A percentile compares a stretch with the other conserved stretches of the same genome.
Conservation (phyloP, 2,329 filamentous ascomycete genomes). For the Colletotrichum truncatum region DNA sequence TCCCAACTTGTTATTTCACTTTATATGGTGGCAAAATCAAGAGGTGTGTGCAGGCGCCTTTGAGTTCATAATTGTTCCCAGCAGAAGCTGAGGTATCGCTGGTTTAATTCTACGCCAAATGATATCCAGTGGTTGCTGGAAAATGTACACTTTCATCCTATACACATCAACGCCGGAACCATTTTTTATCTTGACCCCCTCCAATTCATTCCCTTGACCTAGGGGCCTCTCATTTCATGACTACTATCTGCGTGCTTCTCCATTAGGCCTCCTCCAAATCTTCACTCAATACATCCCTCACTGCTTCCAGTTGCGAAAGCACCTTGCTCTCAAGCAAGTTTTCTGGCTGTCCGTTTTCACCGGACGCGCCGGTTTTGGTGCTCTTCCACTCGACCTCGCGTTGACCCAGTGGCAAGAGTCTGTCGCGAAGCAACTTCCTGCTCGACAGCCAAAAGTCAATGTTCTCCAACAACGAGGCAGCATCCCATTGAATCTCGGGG, state of each 20-base stretch:
- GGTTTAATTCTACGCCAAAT: constrained; percentile 19
- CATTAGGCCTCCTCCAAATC: constrained; percentile 49
- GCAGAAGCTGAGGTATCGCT: constrained; percentile 23
- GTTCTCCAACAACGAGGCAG: constrained; percentile 77
- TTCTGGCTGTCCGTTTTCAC: constrained; percentile 43
- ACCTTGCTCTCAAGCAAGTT: constrained; percentile 81
- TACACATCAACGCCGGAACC: constrained; percentile 21
- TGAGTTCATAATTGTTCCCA: constrained; percentile 1
- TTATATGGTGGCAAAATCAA: too few species aligned
- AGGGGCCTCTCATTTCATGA: constrained; percentile 7
- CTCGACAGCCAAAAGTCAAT: constrained; percentile 83
- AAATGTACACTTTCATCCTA: constrained; percentile 21
- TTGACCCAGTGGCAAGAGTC: constrained; percentile 77
- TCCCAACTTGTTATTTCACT: not conserved
- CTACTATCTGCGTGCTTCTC: not conserved
- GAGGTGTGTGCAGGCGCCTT: too few species aligned
- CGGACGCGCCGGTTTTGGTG: constrained; percentile 47
- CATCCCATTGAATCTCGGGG: constrained; percentile 79
- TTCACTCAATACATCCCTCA: constrained; percentile 64
- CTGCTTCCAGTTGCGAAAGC: constrained; percentile 71
- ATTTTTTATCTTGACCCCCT: constrained; percentile 12
- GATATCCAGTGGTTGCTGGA: constrained; percentile 7
- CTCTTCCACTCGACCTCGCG: constrained; percentile 73
- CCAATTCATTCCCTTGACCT: constrained; percentile 11
- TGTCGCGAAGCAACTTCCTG: constrained; percentile 73